Conservation (phyloP, 108 stramenopile genomes). For the Pseudonitzschia delicatissima region DNA sequence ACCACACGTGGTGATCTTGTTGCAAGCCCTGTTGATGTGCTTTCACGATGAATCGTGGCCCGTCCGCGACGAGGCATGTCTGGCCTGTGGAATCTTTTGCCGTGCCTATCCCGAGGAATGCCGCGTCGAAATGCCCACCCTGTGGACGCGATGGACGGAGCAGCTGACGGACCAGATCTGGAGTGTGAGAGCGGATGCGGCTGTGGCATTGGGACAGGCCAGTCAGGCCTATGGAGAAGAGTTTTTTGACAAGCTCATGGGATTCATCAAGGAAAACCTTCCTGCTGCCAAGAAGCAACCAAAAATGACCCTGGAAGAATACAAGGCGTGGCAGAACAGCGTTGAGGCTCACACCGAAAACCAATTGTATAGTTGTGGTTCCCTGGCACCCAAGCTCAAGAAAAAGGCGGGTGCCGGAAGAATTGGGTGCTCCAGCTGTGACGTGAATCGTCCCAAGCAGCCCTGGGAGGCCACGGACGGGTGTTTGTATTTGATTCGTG, state of each 20-base stretch:
- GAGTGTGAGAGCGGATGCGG: slow-evolving; percentile 93
- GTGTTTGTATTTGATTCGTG: slow-evolving; percentile 85
- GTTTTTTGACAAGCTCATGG: slow-evolving; percentile 40
- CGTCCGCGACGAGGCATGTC: slow-evolving; percentile 95
- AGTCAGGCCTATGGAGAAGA: slow-evolving; percentile 73
- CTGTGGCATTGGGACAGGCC: slow-evolving; percentile 91
- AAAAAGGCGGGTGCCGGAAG: slow-evolving; percentile 89
- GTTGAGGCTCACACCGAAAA: slow-evolving; percentile 66
- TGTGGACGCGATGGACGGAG: slow-evolving; percentile 91
- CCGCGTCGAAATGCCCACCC: slow-evolving; percentile 67
- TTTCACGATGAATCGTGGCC: slow-evolving; percentile 98
- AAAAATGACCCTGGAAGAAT: slow-evolving; percentile 79
- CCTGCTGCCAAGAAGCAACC: slow-evolving; percentile 81
- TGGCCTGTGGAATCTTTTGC: slow-evolving; percentile 91
- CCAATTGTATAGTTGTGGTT: slow-evolving; percentile 91
- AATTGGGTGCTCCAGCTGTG: slow-evolving; percentile 84
- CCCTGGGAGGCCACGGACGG: slow-evolving; percentile 97
- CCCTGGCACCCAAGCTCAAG: slow-evolving; percentile 90
- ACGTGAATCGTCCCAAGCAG: slow-evolving; percentile 77
- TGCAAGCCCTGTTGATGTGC: slow-evolving; percentile 92
- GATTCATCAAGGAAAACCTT: slow-evolving; percentile 45
- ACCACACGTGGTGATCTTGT: slow-evolving; percentile 67
- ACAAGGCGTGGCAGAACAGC: slow-evolving; percentile 81
- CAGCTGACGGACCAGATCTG: slow-evolving; percentile 97
- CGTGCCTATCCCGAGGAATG: slow-evolving; percentile 86